Base-by-base conservation (phyloP, 2,329 filamentous ascomycete genomes). In the Pseudogymnoascus verrucosus region DNA sequence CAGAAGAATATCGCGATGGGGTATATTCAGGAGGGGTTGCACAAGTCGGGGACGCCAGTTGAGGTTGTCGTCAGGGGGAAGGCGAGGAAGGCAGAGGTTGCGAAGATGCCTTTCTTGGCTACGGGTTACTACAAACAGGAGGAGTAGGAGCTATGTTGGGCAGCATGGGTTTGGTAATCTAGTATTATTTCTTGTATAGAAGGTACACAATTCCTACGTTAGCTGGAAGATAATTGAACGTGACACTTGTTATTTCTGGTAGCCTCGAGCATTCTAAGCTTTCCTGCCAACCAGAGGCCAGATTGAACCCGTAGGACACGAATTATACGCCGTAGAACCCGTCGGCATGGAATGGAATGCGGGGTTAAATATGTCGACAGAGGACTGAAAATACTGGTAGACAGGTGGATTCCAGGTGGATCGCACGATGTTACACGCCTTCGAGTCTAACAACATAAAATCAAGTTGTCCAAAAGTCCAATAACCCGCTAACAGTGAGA, bases 1-100 rank as follows among this genome's bases (percentile, higher is more conserved):
- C 87, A 88, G 67, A 89, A 89, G 80, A 97, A 98, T 76, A 93
- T 99, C 67, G 92, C 93, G 64, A 99, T 99, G 95, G 95, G 84
- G 0, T 90, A 90, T 71, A 81, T 91, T 68, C 85, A 85, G 73
- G 81, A 84, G 68, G 87, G 86, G 0, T 76, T 84, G 71, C 86
- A 90, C 70, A 90, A 89, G 76, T 79, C 82, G 57, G 88, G 87
- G 0, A 90, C 88, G 0, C 82, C 88, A 68, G 79, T 90, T 0
- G 78, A 82, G 8, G 83, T 90, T 6, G 74, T 87, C 34, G 82
- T 91, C 0, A 78, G 88, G 65, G 88, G 87, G 11, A 89, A 86
- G 77, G 78, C 81, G 68, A 81, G 87, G 68, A 85, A 85, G 75
- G 88, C 86, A 2, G 80, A 78, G 16, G 85, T 90, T 60, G 79